A percentile compares a stretch with the other conserved stretches of the same genome.
phyloP scores from a whole-genome alignment of 148 eudicot species.

The Dysphania ambrosioides region DNA sequence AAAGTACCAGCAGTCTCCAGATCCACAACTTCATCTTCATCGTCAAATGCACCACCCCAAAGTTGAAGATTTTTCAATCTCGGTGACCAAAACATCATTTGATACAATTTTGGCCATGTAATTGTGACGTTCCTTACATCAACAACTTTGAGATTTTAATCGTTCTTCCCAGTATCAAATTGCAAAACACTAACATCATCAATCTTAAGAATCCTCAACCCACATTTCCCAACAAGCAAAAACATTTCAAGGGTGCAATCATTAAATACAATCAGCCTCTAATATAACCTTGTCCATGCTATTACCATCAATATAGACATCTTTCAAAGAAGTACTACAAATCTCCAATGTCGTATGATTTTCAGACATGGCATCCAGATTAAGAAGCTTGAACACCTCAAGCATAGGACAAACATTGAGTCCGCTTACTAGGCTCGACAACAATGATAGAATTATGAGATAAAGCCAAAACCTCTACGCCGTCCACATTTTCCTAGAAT shows the following conservation, averaged over 20 bases:
- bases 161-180: slow-evolving; percentile 68
- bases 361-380: slow-evolving; percentile 74
- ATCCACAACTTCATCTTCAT: slow-evolving; percentile 78
- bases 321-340: slow-evolving; percentile 57
- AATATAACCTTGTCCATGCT: slow-evolving; percentile 76
- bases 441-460: slow-evolving; percentile 73
- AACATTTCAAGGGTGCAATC: slow-evolving; percentile 76
- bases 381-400: slow-evolving; percentile 50
- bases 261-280: slow-evolving; percentile 78
- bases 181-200: slow-evolving; percentile 91
- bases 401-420: slow-evolving; percentile 74
- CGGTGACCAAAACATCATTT: slow-evolving; percentile 66
- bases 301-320: slow-evolving; percentile 63
- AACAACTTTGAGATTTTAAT: slow-evolving; percentile 73
- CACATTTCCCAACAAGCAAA: not conserved
- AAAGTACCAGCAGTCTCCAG: slow-evolving; percentile 61
- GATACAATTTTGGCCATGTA: slow-evolving; percentile 72
- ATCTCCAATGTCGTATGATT: slow-evolving; percentile 63
- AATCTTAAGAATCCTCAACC: slow-evolving; percentile 39
- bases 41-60: slow-evolving; percentile 79
- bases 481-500: slow-evolving; percentile 78
- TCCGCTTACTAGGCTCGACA: slow-evolving; percentile 68
- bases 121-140: slow-evolving; percentile 86
- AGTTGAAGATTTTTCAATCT: slow-evolving; percentile 70
- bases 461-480: slow-evolving; percentile 56